Evolutionary conservation across 2,329 filamentous ascomycete species (phyloP), one percentile per base, ranked within the genome.

Genomic region (Microsporum canis): DNA sequence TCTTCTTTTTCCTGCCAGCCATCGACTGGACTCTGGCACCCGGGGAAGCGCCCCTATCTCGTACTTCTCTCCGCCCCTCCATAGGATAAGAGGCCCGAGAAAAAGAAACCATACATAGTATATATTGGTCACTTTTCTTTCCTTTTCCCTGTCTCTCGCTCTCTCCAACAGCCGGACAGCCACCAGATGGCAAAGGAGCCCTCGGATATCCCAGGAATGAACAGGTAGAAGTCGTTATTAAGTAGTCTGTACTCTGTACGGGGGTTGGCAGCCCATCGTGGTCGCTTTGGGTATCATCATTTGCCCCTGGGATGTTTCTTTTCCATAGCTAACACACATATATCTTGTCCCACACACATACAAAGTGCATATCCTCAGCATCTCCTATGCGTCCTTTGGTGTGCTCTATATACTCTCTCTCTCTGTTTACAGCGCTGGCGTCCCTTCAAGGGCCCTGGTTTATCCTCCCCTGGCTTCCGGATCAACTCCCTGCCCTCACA

Each of bases 1-100:
- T 55, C 51, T 55, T 55, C 51, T 55, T 55, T 55, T 31, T 55
- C 14, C 27, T 55, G 33, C 51, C 51, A 34, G 29, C 31, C 12
- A 34, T 36, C 31, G 34, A 27, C 51, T 55, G 51, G 29, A 55
- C 17, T 55, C 49, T 31, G 33, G 33, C 51, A 34, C 14, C 51
- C 31, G 51, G 51, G 51, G 31, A 55, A 55, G 8, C 31, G 51
- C 51, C 36, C 43, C n/a, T 55, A 55, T 31, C 12, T n/a, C 27
- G 27, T 53, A 29, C n/a, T 2, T n/a, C 10, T 33, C 12, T 55
- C 51, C 17, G 51, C 31, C n/a, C 51, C 14, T 55, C 51, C 51
- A 55, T 55, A 55, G 51, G 51, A 55, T n/a, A 8, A n/a, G 14
- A 55, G n/a, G 51, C 29, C 51, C 51, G 51, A 55, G 39, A 58